phyloP scores from a whole-genome alignment of 1,139 yeast species.

The Suhomyces guaymorum region DNA sequence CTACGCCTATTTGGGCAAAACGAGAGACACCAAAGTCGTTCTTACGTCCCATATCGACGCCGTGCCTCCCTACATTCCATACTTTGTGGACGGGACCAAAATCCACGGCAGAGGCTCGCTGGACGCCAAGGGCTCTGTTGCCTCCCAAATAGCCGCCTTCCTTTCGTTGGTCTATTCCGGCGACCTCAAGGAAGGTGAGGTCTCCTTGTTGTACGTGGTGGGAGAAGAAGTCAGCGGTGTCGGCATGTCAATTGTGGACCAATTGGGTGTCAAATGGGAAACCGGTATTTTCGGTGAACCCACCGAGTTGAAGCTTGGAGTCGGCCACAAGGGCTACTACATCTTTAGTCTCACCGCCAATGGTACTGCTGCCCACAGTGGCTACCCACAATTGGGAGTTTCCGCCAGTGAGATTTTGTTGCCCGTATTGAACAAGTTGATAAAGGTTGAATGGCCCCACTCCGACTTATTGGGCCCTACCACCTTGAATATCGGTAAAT shows the following conservation, averaged over 20 bases:
- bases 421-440: conserved; percentile 43
- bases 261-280: conserved; percentile 54
- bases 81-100: conserved; percentile 46
- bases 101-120: conserved; percentile 67
- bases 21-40: conserved; percentile 50
- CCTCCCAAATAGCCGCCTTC: conserved; percentile 58
- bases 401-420: conserved; percentile 61
- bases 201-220: conserved; percentile 61
- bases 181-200: conserved; percentile 52
- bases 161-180: conserved; percentile 42
- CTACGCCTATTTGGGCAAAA: conserved; percentile 55
- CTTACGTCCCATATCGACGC: conserved; percentile 71
- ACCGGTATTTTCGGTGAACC: conserved; percentile 74
- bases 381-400: conserved; percentile 68
- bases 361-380: conserved; percentile 68
- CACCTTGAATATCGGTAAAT: conserved; percentile 59
- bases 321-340: conserved; percentile 66
- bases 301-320: conserved; percentile 66
- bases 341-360: conserved; percentile 42
- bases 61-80: conserved; percentile 66
- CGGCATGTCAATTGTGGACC: conserved; percentile 55
- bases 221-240: conserved; percentile 66
- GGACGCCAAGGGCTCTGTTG: conserved; percentile 71
- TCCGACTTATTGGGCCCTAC: conserved; percentile 60
- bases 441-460: conserved; percentile 44